Percentiles rank a stretch among this genome's conserved stretches.
phyloP scores from a whole-genome alignment of 2,329 filamentous ascomycete species.

The Lecanoromycetidae sp. region DNA sequence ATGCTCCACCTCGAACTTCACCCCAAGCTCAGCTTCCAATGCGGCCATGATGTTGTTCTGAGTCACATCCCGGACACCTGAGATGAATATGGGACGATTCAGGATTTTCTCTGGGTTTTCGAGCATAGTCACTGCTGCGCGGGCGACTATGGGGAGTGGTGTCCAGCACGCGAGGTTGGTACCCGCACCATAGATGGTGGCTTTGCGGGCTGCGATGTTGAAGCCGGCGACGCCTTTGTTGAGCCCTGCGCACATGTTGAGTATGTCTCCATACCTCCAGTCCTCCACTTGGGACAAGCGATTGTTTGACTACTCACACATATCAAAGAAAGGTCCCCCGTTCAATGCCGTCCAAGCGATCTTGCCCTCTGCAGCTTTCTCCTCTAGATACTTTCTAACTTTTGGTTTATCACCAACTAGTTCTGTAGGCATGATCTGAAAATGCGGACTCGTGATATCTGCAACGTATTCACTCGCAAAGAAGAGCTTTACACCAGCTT shows the following conservation, averaged over 20 bases:
- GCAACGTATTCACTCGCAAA: slow-evolving; percentile 22
- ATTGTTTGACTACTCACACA: not conserved
- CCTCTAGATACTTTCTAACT: not conserved
- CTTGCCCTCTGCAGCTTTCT: not conserved
- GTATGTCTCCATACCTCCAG: not conserved
- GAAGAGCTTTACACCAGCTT: slow-evolving; percentile 3
- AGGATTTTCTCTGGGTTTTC: not conserved
- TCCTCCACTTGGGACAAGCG: not conserved
- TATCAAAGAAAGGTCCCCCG: not conserved
- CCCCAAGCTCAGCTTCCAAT: slow-evolving; percentile 41
- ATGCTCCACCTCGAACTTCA: slow-evolving; percentile 24
- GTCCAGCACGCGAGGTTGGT: slow-evolving; percentile 25
- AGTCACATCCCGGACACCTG: not conserved
- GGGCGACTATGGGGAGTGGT: slow-evolving; percentile 13
- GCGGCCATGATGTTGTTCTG: slow-evolving; percentile 46
- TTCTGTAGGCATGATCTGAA: not conserved
- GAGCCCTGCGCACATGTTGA: too few relatives aligned
- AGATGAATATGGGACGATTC: not conserved
- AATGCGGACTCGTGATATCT: too few relatives aligned
- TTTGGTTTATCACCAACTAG: not conserved
- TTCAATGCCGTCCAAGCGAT: not conserved
- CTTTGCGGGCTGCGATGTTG: slow-evolving; percentile 22
- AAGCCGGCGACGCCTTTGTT: slow-evolving; percentile 28
- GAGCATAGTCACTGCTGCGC: not conserved
- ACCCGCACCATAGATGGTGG: slow-evolving; percentile 27